phyloP scores from a whole-genome alignment of 2,329 filamentous ascomycete genomes.

The Dactylellina cionopaga region DNA sequence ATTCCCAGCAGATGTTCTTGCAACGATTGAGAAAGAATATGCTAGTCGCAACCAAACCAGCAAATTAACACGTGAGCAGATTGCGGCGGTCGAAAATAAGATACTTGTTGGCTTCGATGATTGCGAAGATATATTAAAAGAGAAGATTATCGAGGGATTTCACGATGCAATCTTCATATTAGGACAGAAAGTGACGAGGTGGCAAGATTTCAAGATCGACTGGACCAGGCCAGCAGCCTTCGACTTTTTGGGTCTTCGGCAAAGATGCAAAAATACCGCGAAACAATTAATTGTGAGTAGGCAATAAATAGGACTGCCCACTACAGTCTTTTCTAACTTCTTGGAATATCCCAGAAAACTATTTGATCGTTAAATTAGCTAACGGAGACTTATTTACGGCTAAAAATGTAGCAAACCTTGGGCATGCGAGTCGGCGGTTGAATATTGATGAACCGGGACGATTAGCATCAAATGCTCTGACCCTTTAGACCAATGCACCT shows the following conservation, averaged over 20 bases:
- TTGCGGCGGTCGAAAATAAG: not conserved
- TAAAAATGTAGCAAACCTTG: slow-evolving; percentile 10
- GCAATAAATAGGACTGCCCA: too few species aligned
- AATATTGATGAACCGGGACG: not conserved
- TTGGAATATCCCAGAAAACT: not conserved
- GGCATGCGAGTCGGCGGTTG: slow-evolving; percentile 1
- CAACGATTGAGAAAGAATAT: not conserved
- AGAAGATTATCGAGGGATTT: not conserved
- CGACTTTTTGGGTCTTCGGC: slow-evolving; percentile 6
- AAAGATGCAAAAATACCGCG: not conserved
- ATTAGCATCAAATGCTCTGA: not conserved
- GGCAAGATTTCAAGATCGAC: slow-evolving; percentile 12
- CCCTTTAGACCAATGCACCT: not conserved
- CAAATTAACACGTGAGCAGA: not conserved
- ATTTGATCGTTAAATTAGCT: not conserved
- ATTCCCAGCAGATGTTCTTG: too few species aligned
- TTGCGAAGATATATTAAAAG: not conserved
- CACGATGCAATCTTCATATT: not conserved
- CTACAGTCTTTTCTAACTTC: too few species aligned
- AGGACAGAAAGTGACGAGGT: not conserved
- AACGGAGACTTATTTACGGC: too few species aligned
- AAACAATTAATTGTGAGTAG: slow-evolving; percentile 6
- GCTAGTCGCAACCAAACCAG: not conserved
- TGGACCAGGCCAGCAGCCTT: slow-evolving; percentile 17
- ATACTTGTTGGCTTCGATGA: not conserved